Percentiles rank a stretch among this genome's conserved stretches.
These are phyloP conservation scores for Asparagopsis taxiformis DNA, from an alignment of 31 red algal genomes.

Conservation along the genomic window DNA sequence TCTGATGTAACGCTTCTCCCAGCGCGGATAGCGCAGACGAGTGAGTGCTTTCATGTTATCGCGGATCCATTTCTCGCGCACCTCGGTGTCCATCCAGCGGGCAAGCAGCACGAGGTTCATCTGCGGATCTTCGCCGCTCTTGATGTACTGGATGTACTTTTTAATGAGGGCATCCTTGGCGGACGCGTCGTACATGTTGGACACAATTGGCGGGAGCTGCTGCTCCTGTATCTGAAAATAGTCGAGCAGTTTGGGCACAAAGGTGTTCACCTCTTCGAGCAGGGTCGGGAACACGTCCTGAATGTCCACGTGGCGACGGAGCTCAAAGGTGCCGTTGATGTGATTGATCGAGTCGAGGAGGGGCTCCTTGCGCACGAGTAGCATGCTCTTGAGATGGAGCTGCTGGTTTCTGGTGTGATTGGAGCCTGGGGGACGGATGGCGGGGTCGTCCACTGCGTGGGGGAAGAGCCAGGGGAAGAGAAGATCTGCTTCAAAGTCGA, in stretches of 20 bases:
- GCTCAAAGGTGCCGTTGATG: slow-evolving; percentile 59
- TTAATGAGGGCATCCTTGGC: slow-evolving; percentile 18
- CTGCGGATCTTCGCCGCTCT: slow-evolving; percentile 38
- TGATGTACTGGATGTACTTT: slow-evolving; percentile 31
- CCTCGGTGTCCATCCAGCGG: slow-evolving; percentile 44
- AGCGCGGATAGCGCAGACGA: slow-evolving; percentile 17
- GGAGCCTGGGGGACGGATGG: background rate
- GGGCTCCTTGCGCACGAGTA: slow-evolving; percentile 24
- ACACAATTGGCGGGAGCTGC: slow-evolving; percentile 27
- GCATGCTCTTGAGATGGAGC: background rate
- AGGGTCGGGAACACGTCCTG: slow-evolving; percentile 56
- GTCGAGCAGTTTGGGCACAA: slow-evolving; percentile 50
- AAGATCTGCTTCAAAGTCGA: slow-evolving; percentile 57
- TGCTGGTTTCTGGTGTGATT: background rate
- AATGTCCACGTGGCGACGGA: slow-evolving; percentile 51
- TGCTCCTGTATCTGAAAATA: slow-evolving; percentile 32
- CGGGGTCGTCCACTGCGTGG: background rate
- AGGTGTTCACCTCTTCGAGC: slow-evolving; percentile 29
- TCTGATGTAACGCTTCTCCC: slow-evolving; percentile 10
- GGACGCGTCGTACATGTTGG: slow-evolving; percentile 15
- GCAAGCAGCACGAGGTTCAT: slow-evolving; percentile 43
- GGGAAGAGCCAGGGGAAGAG: slow-evolving; percentile 35
- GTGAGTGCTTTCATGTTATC: slow-evolving; percentile 36
- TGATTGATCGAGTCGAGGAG: slow-evolving; percentile 25
- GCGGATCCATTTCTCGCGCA: slow-evolving; percentile 27